Evolutionary conservation across 139 green algal genomes (phyloP).

Genomic region (Nannochloris sp.): DNA sequence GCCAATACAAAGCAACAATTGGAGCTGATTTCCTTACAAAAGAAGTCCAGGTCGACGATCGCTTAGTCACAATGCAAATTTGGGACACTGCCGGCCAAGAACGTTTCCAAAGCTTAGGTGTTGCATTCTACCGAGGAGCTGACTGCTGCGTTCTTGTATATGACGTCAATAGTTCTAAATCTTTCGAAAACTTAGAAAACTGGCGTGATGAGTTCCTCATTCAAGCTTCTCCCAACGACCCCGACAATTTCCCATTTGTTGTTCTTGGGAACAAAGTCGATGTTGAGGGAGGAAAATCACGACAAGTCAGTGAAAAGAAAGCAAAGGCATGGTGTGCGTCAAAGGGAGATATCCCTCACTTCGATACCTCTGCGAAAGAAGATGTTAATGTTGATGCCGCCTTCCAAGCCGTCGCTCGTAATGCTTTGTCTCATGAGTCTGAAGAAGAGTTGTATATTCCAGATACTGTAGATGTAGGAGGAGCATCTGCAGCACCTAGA

Average conservation of each 20-base stretch:
- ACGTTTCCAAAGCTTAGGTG: slow-evolving; percentile 93
- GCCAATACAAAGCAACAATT: slow-evolving; percentile 99
- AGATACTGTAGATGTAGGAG: slow-evolving; percentile 91
- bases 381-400: slow-evolving; percentile 89
- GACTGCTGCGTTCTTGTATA: slow-evolving; percentile 98
- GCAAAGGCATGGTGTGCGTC: slow-evolving; percentile 83
- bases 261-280: slow-evolving; percentile 99
- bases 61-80: slow-evolving; percentile 97
- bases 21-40: slow-evolving; percentile 99
- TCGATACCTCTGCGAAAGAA: slow-evolving; percentile 91
- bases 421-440: slow-evolving; percentile 86
- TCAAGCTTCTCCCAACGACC: slow-evolving; percentile 80
- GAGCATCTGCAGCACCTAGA: slow-evolving; percentile 40
- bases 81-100: slow-evolving; percentile 99
- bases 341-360: slow-evolving; percentile 93
- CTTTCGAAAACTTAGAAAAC: slow-evolving; percentile 97
- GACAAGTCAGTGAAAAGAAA: slow-evolving; percentile 90
- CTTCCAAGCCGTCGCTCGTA: slow-evolving; percentile 85
- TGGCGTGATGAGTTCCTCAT: slow-evolving; percentile 98
- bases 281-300: slow-evolving; percentile 64
- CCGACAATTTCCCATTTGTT: slow-evolving; percentile 97
- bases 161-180: slow-evolving; percentile 92
- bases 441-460: slow-evolving; percentile 90
- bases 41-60: slow-evolving; percentile 95
- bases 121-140: slow-evolving; percentile 96